These are phyloP conservation scores for Cyclostephanos invisitatus DNA, from an alignment of 108 stramenopile species.

Conservation along the genomic window DNA sequence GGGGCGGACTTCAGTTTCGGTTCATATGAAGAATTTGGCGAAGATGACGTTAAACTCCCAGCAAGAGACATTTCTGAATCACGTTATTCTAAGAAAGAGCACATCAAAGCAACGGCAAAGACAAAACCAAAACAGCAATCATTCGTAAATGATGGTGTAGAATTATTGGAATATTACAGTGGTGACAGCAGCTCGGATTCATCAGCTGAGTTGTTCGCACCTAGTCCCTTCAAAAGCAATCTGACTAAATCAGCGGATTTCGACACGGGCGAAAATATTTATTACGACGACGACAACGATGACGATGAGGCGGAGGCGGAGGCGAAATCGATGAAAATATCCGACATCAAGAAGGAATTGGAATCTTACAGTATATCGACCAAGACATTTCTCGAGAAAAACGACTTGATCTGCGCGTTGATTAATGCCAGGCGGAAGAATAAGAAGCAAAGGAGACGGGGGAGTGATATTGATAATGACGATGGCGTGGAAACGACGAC, in stretches of 20 bases:
- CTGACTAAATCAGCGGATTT: background rate
- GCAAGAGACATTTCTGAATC: background rate
- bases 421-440: too few relatives aligned
- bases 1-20: constrained; percentile 1
- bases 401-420: too few relatives aligned
- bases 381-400: too few relatives aligned
- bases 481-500: too few relatives aligned
- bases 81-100: background rate
- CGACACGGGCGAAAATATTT: constrained; percentile 5
- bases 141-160: constrained; percentile 3
- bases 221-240: constrained; percentile 18
- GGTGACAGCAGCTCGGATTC: constrained; percentile 11
- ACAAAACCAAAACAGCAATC: background rate
- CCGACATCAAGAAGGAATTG: too few relatives aligned
- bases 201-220: constrained; percentile 23
- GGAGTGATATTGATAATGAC: too few relatives aligned
- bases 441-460: too few relatives aligned
- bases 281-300: too few relatives aligned
- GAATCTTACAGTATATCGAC: too few relatives aligned
- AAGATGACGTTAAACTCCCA: constrained; percentile 6
- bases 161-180: constrained; percentile 15
- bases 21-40: background rate
- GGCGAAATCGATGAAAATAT: too few relatives aligned
- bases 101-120: background rate
- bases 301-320: too few relatives aligned